Base-by-base conservation (phyloP, 2,329 filamentous ascomycete species). In the Coniochaeta hoffmannii region DNA sequence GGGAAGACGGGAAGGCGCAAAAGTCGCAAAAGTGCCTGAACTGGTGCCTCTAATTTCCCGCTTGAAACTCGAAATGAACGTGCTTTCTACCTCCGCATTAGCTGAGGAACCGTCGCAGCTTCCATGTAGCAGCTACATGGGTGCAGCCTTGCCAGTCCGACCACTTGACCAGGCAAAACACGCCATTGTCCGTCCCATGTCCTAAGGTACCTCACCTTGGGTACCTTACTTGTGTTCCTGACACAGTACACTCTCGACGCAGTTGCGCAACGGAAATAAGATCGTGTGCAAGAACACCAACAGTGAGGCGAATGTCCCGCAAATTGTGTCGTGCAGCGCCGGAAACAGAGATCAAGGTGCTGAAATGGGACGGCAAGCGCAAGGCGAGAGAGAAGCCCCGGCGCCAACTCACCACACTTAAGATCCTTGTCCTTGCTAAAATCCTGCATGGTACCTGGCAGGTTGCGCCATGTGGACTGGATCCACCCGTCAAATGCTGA, bases 11-110 rank as follows among this genome's bases (percentile, higher is more conserved):
- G n/a, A 10, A 32, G 19, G 41, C 36, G n/a, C 41, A n/a, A 15
- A 32, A 50, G n/a, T 24, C 28, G 22, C 24, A 49, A 49, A n/a
- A 19, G 34, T 41, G 34, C 53, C 24, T 54, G 56, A 56, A 32
- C 58, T 56, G 36, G 36, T 35, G 53, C 62, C 61, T 63, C 62
- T 57, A 65, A 65, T 65, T 58, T 65, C 63, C 61, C 60, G 59
- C 55, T 56, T 61, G 59, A 61, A 62, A 62, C 60, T 57, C 49
- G 41, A 46, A 46, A 46, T 46, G 41, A 46, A 28, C 19, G 41
- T 46, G 41, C 41, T 44, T 9, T 22, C 4, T 46, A 46, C 41
- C 41, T 26, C 11, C 11, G 19, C 41, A n/a, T 46, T 46, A 19
- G 41, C 41, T 15, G 41, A 28, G 12, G 11, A 46, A 15, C 19